Percentiles rank a stretch among this genome's conserved stretches.
Conservation (phyloP, 352 stramenopile species). For the Nothophytophthora sp. region DNA sequence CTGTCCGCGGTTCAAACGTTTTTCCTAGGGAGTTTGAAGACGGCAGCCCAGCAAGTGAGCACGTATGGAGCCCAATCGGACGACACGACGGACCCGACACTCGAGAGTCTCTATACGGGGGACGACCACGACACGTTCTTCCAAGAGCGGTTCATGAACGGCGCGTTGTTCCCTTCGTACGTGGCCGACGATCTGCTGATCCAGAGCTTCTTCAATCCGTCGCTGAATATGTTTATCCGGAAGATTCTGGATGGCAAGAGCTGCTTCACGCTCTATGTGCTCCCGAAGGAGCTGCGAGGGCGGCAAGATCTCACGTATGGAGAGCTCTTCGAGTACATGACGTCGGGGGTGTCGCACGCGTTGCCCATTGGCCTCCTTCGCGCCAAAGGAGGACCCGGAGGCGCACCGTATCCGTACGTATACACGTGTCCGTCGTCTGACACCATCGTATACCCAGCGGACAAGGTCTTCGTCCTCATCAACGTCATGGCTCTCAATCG, state of each 20-base stretch:
- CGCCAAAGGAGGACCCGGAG: slow-evolving; percentile 41
- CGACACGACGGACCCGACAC: slow-evolving; percentile 1
- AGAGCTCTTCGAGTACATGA: slow-evolving; percentile 82
- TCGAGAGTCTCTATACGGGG: slow-evolving; percentile 38
- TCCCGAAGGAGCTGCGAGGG: slow-evolving; percentile 57
- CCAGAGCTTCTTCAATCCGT: slow-evolving; percentile 89
- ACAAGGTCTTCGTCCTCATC: slow-evolving; percentile 86
- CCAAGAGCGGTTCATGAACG: slow-evolving; percentile 85
- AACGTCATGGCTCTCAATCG: slow-evolving; percentile 73
- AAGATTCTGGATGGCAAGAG: slow-evolving; percentile 85
- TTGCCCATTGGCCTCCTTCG: slow-evolving; percentile 81
- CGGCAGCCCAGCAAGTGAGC: slow-evolving; percentile 51
- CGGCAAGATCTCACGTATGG: slow-evolving; percentile 60
- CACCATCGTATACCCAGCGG: slow-evolving; percentile 60
- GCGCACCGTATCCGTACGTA: slow-evolving; percentile 73
- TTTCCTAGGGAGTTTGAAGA: slow-evolving; percentile 66
- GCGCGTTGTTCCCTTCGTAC: slow-evolving; percentile 77
- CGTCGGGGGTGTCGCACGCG: slow-evolving; percentile 59
- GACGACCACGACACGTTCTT: slow-evolving; percentile 83
- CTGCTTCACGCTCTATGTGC: slow-evolving; percentile 84
- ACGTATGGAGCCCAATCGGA: slow-evolving; percentile 26
- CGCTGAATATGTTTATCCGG: slow-evolving; percentile 81
- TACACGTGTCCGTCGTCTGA: slow-evolving; percentile 75
- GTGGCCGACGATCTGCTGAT: slow-evolving; percentile 84
- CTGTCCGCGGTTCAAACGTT: slow-evolving; percentile 52